Conservation (phyloP, 208 protist genomes). For the Leishmania turanica region DNA sequence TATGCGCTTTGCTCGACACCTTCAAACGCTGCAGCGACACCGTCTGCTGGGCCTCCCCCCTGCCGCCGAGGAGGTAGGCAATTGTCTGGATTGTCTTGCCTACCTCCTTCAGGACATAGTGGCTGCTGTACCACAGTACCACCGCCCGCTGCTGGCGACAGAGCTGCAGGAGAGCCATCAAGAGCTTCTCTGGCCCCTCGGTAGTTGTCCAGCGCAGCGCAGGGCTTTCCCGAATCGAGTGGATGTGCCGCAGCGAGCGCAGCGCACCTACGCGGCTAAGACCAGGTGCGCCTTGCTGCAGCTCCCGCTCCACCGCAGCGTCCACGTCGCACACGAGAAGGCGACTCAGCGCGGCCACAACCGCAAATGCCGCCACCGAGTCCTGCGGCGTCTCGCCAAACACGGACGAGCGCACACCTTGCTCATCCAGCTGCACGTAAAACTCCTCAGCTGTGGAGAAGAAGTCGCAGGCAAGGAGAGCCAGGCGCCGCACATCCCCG, state of each 20-base stretch:
- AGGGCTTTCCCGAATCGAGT: slow-evolving; percentile 36
- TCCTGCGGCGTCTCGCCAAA: slow-evolving; percentile 24
- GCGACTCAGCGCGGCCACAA: slow-evolving; percentile 29
- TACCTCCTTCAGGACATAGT: slow-evolving; percentile 34
- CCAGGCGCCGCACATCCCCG: slow-evolving; percentile 22
- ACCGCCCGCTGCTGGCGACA: slow-evolving; percentile 34
- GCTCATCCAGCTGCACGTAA: slow-evolving; percentile 35
- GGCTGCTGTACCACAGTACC: slow-evolving; percentile 43
- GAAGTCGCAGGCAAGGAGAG: slow-evolving; percentile 22
- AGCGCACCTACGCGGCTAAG: slow-evolving; percentile 32
- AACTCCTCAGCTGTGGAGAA: slow-evolving; percentile 42
- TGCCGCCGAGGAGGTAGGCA: slow-evolving; percentile 44
- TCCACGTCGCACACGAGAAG: slow-evolving; percentile 37
- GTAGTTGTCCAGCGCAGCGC: slow-evolving; percentile 50
- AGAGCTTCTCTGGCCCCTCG: slow-evolving; percentile 40
- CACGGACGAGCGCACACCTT: slow-evolving; percentile 17
- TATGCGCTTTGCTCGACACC: slow-evolving; percentile 42
- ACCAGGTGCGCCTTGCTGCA: neutral
- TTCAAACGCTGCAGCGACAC: slow-evolving; percentile 33
- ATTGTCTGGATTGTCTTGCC: slow-evolving; percentile 47
- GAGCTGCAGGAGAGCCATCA: slow-evolving; percentile 28
- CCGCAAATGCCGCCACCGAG: slow-evolving; percentile 33
- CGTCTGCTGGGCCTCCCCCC: slow-evolving; percentile 30
- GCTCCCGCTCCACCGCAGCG: slow-evolving; percentile 16
- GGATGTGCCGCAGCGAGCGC: slow-evolving; percentile 22